Base-by-base conservation (phyloP, 208 protist genomes). In the Crithidia fasciculata region DNA sequence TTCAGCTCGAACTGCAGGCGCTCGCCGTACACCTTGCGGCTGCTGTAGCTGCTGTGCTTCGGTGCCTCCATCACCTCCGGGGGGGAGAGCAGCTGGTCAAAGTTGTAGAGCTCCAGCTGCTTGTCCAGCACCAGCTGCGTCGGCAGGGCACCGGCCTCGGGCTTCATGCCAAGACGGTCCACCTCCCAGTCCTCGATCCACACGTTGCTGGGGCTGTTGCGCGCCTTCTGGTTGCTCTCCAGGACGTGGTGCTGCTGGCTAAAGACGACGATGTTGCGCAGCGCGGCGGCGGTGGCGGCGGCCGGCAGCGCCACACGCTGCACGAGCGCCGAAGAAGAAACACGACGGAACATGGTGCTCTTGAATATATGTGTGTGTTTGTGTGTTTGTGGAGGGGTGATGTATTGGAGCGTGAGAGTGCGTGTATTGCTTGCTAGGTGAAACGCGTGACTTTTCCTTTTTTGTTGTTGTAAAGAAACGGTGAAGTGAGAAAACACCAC, bases 121-220 rank as follows among this genome's bases (percentile, higher is more conserved):
- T 94, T 96, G 40, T 94, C 87, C 40, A 96, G 54, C 19, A 85
- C 28, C n/a, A 96, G 74, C 68, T 84, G 84, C 44, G 91, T 96
- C 3, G 88, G 87, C 59, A 91, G 66, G 15, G 89, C 84, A 41
- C 82, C 84, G n/a, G 70, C 61, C 82, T 94, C 87, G 10, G 89
- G 86, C 60, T 83, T 83, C 68, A 94, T 72, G 52, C 78, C 89
- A 19, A 92, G 63, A 15, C 82, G 83, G 28, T 92, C 87, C 41
- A 82, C 82, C 72, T 96, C 88, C 91, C 91, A 96, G 78, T 96
- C 91, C 79, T 96, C 91, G 37, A 96, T 82, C 89, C 91, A 96
- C 62, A 96, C 84, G 69, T 94, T 96, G 77, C 87, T 93, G 41
- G 88, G 89, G 69, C 87, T 93, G 82, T 88, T 90, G 67, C 85